Conservation (phyloP, 345 rosid species). For the Hibiscus tridactylites region DNA sequence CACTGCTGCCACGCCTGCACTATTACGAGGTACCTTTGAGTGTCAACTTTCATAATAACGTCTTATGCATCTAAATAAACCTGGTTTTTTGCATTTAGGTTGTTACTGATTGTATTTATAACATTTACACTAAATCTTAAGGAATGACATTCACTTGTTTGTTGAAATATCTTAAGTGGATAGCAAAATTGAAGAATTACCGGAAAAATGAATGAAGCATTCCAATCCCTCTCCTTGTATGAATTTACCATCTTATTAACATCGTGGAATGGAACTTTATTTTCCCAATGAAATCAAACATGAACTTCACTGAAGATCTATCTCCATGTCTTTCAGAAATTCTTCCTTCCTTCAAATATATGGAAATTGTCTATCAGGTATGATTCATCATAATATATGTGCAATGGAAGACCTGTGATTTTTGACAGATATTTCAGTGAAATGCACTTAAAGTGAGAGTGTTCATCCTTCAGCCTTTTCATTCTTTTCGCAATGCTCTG, state of each 20-base stretch:
- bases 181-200: background rate
- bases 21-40: conserved; percentile 54
- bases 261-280: background rate
- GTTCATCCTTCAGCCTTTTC: background rate
- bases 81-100: conserved; percentile 2
- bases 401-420: background rate
- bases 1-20: conserved; percentile 61
- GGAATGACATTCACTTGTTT: background rate
- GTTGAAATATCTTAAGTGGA: background rate
- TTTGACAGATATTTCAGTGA: background rate
- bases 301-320: background rate
- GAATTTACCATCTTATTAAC: background rate
- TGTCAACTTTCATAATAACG: conserved; percentile 2
- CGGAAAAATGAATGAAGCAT: background rate
- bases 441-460: background rate
- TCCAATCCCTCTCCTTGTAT: background rate
- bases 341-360: background rate
- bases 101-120: background rate
- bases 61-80: background rate
- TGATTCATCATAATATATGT: background rate
- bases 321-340: background rate
- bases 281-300: background rate
- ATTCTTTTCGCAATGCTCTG: background rate
- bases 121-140: background rate
- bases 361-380: background rate